These are phyloP conservation scores for Fusarium tricinctum DNA, from an alignment of 2,329 filamentous ascomycete species.

Conservation along the genomic window DNA sequence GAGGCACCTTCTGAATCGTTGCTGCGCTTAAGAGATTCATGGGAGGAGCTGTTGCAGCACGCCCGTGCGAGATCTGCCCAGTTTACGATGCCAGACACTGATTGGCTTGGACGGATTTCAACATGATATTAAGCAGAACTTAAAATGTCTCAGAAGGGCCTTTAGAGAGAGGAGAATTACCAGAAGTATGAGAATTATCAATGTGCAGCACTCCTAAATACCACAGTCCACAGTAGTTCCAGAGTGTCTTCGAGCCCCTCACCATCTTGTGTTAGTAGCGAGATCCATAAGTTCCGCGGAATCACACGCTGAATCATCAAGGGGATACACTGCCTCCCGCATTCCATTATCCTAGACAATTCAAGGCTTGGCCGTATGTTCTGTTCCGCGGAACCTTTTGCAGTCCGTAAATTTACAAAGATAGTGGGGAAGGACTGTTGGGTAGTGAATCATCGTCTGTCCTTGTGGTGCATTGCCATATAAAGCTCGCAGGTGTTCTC, in stretches of 20 bases:
- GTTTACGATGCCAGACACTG: background rate
- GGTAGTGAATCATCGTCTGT: too few species aligned
- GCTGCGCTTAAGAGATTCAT: background rate
- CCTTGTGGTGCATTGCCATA: too few species aligned
- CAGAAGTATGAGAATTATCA: too few species aligned
- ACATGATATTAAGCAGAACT: too few species aligned
- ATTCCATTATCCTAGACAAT: too few species aligned
- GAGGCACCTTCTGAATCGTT: background rate
- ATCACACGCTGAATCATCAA: background rate
- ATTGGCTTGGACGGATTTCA: background rate
- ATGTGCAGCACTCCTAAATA: background rate
- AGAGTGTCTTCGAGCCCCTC: too few species aligned
- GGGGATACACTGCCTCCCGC: background rate
- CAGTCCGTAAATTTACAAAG: too few species aligned
- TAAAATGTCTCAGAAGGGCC: too few species aligned
- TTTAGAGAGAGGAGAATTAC: too few species aligned
- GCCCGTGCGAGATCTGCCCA: background rate
- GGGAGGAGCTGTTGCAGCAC: background rate
- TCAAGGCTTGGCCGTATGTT: background rate
- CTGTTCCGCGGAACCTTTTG: conserved; percentile 2
- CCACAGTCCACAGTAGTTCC: background rate
- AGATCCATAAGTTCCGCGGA: background rate
- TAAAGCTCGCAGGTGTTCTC: too few species aligned
- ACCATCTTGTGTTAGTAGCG: too few species aligned
- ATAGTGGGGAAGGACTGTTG: too few species aligned